These are phyloP conservation scores for Irpex sp. DNA, from an alignment of 1,284 basidiomycete species.

Conservation along the genomic window DNA sequence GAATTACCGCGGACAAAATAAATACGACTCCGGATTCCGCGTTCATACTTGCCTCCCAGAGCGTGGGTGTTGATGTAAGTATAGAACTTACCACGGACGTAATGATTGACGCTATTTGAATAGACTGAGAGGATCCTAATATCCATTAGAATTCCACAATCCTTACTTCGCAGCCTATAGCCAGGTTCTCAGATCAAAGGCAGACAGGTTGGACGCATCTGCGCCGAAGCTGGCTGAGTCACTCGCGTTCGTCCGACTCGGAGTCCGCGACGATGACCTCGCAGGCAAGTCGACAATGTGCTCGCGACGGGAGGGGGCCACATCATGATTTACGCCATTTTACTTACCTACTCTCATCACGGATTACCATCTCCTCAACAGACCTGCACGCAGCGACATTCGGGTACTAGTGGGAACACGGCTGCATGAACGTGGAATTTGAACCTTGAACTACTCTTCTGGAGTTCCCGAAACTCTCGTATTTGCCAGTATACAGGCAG, in stretches of 20 bases:
- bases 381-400: not conserved
- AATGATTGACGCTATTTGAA: not conserved
- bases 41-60: not conserved
- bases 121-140: not conserved
- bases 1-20: too few species aligned
- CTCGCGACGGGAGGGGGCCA: not conserved
- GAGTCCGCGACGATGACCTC: not conserved
- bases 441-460: not conserved
- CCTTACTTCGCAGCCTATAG: not conserved
- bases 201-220: too few species aligned
- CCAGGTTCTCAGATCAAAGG: too few species aligned
- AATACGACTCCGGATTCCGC: too few species aligned
- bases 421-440: not conserved
- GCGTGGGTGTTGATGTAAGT: not conserved
- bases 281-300: not conserved
- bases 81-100: not conserved
- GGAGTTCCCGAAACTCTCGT: too few species aligned
- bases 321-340: not conserved
- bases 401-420: not conserved
- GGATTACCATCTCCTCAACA: not conserved
- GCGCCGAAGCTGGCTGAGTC: too few species aligned
- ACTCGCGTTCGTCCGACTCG: too few species aligned
- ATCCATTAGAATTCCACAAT: not conserved
- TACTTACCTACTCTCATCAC: not conserved
- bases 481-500: too few species aligned